These are phyloP conservation scores for Aspergillus nidulans DNA, from an alignment of 495 filamentous ascomycete genomes.

Conservation along the genomic window DNA sequence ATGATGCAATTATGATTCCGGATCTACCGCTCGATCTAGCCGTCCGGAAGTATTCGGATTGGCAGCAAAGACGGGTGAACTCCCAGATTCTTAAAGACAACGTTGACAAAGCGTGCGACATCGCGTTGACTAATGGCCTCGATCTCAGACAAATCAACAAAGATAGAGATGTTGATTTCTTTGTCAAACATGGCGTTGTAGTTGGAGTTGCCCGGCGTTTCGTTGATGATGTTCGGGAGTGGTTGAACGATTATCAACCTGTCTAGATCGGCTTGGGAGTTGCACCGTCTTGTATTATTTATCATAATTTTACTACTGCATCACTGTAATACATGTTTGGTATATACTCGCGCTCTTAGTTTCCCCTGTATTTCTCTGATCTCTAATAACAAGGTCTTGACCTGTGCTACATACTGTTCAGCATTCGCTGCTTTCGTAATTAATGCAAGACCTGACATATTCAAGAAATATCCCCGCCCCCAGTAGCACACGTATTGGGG, in stretches of 20 bases:
- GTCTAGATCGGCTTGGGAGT: not conserved
- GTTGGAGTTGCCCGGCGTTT: constrained; percentile 22
- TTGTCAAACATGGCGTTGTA: constrained; percentile 22
- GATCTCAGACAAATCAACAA: constrained; percentile 25
- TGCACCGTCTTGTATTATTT: not conserved
- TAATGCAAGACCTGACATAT: no score
- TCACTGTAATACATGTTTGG: not conserved
- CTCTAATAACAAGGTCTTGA: no score
- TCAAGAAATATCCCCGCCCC: no score
- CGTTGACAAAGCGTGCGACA: constrained; percentile 16
- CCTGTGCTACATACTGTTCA: no score
- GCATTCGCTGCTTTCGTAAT: no score
- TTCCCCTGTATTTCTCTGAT: no score
- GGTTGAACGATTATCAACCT: not conserved
- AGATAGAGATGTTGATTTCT: constrained; percentile 25
- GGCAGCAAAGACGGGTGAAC: constrained; percentile 20
- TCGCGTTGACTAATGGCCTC: constrained; percentile 20
- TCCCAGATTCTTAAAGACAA: constrained; percentile 16
- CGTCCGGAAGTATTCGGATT: constrained; percentile 17
- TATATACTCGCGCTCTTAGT: not conserved
- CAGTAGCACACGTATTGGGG: not conserved
- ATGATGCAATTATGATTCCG: constrained; percentile 5
- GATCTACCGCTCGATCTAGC: constrained; percentile 12
- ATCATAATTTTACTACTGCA: not conserved
- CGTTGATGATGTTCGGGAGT: not conserved